These are phyloP conservation scores for sorghum (Sorghum bicolor) DNA, from an alignment of 176 grass and related monocot genomes.

Conservation along the genomic window DNA sequence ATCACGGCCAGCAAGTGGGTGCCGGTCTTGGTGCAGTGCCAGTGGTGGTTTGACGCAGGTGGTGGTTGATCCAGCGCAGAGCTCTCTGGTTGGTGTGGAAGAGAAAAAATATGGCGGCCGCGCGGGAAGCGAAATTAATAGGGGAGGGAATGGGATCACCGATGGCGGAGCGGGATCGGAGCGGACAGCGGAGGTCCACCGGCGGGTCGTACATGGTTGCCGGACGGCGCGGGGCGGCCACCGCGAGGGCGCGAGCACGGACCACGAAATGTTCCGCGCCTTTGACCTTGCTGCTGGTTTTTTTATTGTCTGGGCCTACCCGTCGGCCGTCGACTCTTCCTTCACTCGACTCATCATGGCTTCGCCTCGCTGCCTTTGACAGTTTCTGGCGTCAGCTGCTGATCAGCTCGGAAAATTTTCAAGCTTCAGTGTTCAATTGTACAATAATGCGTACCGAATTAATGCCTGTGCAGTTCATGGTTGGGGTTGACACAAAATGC, in stretches of 20 bases:
- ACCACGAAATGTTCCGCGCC: conserved; percentile 39
- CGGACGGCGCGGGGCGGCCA: conserved; percentile 31
- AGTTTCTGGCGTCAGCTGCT: conserved; percentile 2
- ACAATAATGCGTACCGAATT: background rate
- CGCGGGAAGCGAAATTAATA: background rate
- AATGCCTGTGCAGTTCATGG: background rate
- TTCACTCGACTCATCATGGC: background rate
- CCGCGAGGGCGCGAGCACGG: conserved; percentile 23
- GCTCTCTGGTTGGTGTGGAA: conserved; percentile 27
- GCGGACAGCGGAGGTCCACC: background rate
- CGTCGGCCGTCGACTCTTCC: background rate
- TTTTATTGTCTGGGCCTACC: background rate
- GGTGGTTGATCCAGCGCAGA: background rate
- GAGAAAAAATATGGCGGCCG: background rate
- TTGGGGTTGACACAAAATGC: background rate
- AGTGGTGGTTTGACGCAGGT: too few relatives aligned
- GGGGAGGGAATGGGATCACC: conserved; percentile 15
- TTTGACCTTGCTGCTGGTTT: conserved; percentile 16
- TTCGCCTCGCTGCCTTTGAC: background rate
- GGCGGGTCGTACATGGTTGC: background rate
- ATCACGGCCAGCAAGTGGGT: background rate
- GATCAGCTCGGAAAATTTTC: background rate
- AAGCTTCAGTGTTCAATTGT: background rate
- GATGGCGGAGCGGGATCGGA: background rate
- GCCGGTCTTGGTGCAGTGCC: conserved; percentile 12